Percentiles rank a stretch among this genome's conserved stretches.
These are phyloP conservation scores for Neurospora crassa DNA, from an alignment of 2,329 filamentous ascomycete species.

Conservation along the genomic window DNA sequence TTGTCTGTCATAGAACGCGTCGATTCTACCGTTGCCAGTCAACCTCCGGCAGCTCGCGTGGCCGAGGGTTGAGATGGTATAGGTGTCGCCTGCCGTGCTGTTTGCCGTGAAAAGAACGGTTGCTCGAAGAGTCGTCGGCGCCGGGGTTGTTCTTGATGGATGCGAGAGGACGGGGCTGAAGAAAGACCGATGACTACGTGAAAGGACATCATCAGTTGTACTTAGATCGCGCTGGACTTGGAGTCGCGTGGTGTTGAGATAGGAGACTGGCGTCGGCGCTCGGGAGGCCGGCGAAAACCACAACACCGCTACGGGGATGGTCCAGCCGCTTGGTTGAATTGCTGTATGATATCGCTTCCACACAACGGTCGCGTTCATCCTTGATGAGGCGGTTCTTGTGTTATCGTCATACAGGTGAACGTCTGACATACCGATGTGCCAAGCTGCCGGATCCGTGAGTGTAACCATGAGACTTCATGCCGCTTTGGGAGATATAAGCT, in stretches of 20 bases:
- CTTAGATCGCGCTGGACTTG: background rate
- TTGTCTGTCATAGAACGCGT: background rate
- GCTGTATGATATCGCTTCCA: background rate
- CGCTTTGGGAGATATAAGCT: background rate
- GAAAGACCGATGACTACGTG: rapidly evolving
- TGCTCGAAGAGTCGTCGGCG: background rate
- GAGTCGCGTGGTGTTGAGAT: background rate
- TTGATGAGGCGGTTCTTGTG: background rate
- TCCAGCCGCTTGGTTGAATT: background rate
- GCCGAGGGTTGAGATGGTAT: background rate
- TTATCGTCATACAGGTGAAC: background rate
- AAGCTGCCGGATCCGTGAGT: background rate
- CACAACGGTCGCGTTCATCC: background rate
- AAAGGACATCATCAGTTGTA: background rate
- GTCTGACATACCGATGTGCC: background rate
- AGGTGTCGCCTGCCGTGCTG: background rate
- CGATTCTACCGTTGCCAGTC: background rate
- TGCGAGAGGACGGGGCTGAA: background rate
- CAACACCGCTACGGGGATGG: no score
- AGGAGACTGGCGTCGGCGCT: background rate
- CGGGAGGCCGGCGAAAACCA: background rate
- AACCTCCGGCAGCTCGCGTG: background rate
- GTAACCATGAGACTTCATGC: background rate
- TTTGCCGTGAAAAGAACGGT: background rate
- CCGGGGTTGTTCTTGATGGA: background rate